A percentile compares a stretch with the other conserved stretches of the same genome.
phyloP scores from a whole-genome alignment of 1,284 basidiomycete species.

The Rhodotorula sp. region DNA sequence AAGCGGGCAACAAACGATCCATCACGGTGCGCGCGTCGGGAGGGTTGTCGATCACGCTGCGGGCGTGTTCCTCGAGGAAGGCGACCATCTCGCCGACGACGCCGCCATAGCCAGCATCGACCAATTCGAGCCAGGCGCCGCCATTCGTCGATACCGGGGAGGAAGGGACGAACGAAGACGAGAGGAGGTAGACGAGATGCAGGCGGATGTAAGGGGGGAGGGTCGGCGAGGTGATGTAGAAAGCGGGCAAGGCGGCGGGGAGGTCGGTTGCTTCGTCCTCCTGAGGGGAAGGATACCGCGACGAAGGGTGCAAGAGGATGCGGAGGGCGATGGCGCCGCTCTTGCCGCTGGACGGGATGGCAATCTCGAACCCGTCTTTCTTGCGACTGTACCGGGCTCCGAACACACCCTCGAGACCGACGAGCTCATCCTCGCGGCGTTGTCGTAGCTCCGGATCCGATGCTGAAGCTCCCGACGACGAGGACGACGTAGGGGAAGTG shows the following conservation, averaged over 20 bases:
- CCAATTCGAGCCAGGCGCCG: slow-evolving; percentile 57
- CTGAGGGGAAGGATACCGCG: slow-evolving; percentile 56
- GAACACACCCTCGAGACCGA: slow-evolving; percentile 59
- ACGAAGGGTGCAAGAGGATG: slow-evolving; percentile 60
- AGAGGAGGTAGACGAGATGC: slow-evolving; percentile 65
- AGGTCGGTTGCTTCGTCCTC: not conserved
- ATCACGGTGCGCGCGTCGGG: slow-evolving; percentile 69
- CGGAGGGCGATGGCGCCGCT: slow-evolving; percentile 61
- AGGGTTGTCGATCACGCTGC: slow-evolving; percentile 62
- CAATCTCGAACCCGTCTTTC: slow-evolving; percentile 45
- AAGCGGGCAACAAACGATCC: slow-evolving; percentile 54
- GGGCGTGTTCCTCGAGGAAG: slow-evolving; percentile 69
- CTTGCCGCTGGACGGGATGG: slow-evolving; percentile 37
- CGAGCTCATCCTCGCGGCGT: slow-evolving; percentile 69
- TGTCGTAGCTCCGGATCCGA: slow-evolving; percentile 54
- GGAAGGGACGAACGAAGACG: slow-evolving; percentile 36
- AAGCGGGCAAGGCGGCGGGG: slow-evolving; percentile 60
- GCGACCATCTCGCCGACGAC: slow-evolving; percentile 73
- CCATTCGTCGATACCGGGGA: slow-evolving; percentile 32
- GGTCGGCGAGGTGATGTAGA: slow-evolving; percentile 70
- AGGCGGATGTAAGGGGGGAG: slow-evolving; percentile 80
- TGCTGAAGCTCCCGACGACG: not conserved
- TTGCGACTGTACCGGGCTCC: slow-evolving; percentile 49
- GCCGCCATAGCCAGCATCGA: slow-evolving; percentile 65
- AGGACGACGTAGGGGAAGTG: not conserved